Conservation (phyloP, 768 basidiomycete genomes). For the Vararia minispora region DNA sequence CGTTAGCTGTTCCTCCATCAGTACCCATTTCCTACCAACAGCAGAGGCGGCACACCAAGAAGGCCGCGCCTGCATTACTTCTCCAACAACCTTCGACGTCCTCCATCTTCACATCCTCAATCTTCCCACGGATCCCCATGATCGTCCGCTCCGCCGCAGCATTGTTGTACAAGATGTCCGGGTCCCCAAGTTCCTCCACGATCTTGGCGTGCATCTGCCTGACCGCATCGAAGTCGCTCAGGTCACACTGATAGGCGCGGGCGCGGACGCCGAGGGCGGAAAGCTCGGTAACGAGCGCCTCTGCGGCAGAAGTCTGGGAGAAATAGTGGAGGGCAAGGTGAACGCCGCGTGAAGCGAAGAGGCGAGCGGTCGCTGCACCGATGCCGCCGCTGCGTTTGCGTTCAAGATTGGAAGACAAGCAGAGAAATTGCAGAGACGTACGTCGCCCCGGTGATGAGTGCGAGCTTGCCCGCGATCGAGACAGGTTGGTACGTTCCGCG, state of each 20-base stretch:
- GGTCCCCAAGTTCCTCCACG: conserved; percentile 32
- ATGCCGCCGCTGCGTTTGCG: conserved; percentile 35
- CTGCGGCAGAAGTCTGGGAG: conserved; percentile 25
- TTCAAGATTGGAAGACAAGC: background rate
- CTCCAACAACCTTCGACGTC: conserved; percentile 36
- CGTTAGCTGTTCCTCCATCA: conserved; percentile 26
- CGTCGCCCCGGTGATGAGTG: conserved; percentile 19
- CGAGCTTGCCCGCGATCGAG: conserved; percentile 15
- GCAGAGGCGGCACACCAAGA: conserved; percentile 26
- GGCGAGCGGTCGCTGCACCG: conserved; percentile 36
- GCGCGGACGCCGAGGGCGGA: conserved; percentile 25
- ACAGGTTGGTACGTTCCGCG: conserved; percentile 8
- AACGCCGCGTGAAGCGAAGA: conserved; percentile 25
- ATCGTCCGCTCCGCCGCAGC: conserved; percentile 30
- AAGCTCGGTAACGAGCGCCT: conserved; percentile 28
- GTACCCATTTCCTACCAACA: background rate
- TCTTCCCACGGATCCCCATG: conserved; percentile 35
- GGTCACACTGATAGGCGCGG: conserved; percentile 35
- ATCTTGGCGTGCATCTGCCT: conserved; percentile 32
- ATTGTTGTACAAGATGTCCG: conserved; percentile 43
- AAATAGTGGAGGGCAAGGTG: conserved; percentile 41
- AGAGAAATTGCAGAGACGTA: conserved; percentile 2
- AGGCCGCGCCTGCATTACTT: conserved; percentile 35
- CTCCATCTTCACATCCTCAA: conserved; percentile 32
- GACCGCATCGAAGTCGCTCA: conserved; percentile 34